Percentiles rank a stretch among this genome's conserved stretches.
Evolutionary conservation across 2,329 filamentous ascomycete species (phyloP).

Genomic region (Venturia oleaginea): DNA sequence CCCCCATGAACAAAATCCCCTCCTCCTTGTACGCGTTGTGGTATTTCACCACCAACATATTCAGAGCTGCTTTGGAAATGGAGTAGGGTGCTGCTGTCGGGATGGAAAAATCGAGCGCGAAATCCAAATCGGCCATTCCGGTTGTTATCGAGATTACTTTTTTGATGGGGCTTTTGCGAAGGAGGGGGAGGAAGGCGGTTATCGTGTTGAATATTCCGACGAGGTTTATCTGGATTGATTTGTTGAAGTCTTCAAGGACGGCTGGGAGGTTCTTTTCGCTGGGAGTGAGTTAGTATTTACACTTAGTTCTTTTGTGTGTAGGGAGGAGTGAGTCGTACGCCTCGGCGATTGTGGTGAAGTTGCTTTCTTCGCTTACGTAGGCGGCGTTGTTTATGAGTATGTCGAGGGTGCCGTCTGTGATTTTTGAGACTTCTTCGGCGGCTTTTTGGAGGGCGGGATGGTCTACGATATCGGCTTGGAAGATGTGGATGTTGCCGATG

Average conservation of each 20-base stretch:
- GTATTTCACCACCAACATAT: slow-evolving; percentile 22
- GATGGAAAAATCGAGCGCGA: slow-evolving; percentile 18
- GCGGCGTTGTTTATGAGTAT: slow-evolving; percentile 26
- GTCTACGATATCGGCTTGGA: slow-evolving; percentile 38
- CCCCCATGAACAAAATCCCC: slow-evolving; percentile 21
- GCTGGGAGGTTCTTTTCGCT: slow-evolving; percentile 16
- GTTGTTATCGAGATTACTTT: slow-evolving; percentile 22
- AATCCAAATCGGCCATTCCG: slow-evolving; percentile 23
- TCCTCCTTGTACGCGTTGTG: slow-evolving; percentile 19
- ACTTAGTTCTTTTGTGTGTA: no score
- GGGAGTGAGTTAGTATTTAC: no score
- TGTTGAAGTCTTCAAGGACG: slow-evolving; percentile 18
- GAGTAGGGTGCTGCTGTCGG: slow-evolving; percentile 19
- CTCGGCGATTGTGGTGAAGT: slow-evolving; percentile 18
- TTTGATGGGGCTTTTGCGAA: slow-evolving; percentile 19
- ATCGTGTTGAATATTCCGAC: slow-evolving; percentile 21
- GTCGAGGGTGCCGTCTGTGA: slow-evolving; percentile 23
- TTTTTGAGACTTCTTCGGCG: slow-evolving; percentile 17
- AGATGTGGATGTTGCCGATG: slow-evolving; percentile 35
- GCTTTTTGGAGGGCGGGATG: slow-evolving; percentile 30
- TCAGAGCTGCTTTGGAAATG: slow-evolving; percentile 22
- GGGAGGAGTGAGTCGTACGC: slow-evolving; percentile 13
- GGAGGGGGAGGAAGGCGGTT: slow-evolving; percentile 22
- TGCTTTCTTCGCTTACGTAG: slow-evolving; percentile 15
- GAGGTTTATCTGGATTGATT: slow-evolving; percentile 20